Base-by-base conservation (phyloP, 2,329 filamentous ascomycete genomes). In the Pyricularia sp. region DNA sequence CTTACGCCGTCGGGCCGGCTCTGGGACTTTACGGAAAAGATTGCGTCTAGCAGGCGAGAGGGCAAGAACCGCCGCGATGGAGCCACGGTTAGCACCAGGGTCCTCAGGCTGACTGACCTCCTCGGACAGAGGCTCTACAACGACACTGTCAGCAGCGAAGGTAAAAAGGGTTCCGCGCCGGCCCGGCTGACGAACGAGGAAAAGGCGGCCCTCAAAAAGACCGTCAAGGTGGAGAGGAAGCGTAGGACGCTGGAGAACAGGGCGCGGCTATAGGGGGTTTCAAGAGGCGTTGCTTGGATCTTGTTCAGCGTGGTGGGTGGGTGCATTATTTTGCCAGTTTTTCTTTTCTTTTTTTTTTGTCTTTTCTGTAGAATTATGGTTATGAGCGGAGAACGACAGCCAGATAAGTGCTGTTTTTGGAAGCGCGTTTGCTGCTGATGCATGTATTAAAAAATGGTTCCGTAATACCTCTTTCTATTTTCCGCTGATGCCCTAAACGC, bases 11-110 rank as follows among this genome's bases (percentile, higher is more conserved):
- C 90, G 20, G 95, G 94, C 0, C 88, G 88, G 70, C 81, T 99
- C 7, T 99, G 95, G 95, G 88, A 93, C 69, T 97, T 98, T 75
- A 94, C 91, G 4, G 93, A 97, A 77, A 86, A 90, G 76, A 97
- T 99, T 71, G 92, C 93, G 9, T 85, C 88, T 66, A 92, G 88
- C 64, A 84, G 95, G 36, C 85, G 94, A 63, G 95, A 98, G 81
- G 95, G 95, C 10, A 99, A 98, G 86, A 97, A 98, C 77, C 84
- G 95, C 26, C 86, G 94, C n/a, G 95, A 99, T 77, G 94, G 94
- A 14, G 92, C 90, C 1, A 97, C 93, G 0, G 94, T 98, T 3
- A 91, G 90, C 73, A 91, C 86, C 14, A 85, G 95, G 25, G 94
- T 99, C 12, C 79, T 98, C 55, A 82, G 84, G 7, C 83, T 98